A percentile compares a stretch with the other conserved stretches of the same genome.
Evolutionary conservation across 2,329 filamentous ascomycete species (phyloP).

Genomic region (Hirsutella minnesotensis): DNA sequence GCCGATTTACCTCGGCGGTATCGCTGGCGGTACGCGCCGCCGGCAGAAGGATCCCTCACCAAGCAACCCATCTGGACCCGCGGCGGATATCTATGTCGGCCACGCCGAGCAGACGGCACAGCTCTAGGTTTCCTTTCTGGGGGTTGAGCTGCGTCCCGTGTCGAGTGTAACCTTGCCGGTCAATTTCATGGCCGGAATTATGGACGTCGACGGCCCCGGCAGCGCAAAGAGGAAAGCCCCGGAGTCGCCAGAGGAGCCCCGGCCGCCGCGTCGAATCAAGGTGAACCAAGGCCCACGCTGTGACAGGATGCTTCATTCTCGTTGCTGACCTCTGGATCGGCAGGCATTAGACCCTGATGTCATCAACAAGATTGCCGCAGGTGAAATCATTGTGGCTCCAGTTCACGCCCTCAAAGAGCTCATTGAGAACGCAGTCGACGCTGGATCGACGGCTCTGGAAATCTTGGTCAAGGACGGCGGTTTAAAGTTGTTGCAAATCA

Average conservation of each 20-base stretch:
- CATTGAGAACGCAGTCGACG: slow-evolving; percentile 94
- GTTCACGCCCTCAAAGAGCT: slow-evolving; percentile 94
- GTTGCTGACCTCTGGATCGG: background rate
- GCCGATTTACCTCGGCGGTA: too few relatives aligned
- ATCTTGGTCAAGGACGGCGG: slow-evolving; percentile 91
- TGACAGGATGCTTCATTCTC: background rate
- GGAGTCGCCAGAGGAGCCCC: slow-evolving; percentile 21
- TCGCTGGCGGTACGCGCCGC: too few relatives aligned
- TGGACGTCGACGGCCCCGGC: slow-evolving; percentile 28
- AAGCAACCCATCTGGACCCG: too few relatives aligned
- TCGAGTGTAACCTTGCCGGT: background rate
- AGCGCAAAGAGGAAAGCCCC: slow-evolving; percentile 40
- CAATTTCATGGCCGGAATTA: slow-evolving; percentile 22
- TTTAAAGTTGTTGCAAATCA: slow-evolving; percentile 89
- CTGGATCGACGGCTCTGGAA: slow-evolving; percentile 85
- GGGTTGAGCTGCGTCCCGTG: background rate
- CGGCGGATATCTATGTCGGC: too few relatives aligned
- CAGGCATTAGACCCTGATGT: slow-evolving; percentile 83
- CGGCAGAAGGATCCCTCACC: too few relatives aligned
- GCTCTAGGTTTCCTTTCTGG: too few relatives aligned
- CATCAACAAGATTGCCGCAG: slow-evolving; percentile 96
- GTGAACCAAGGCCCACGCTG: too few relatives aligned
- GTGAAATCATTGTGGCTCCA: slow-evolving; percentile 95
- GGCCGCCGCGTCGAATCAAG: slow-evolving; percentile 36
- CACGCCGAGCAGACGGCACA: too few relatives aligned